Conservation (phyloP, 179 eudicot species). For the Heliamphora pulchella region DNA sequence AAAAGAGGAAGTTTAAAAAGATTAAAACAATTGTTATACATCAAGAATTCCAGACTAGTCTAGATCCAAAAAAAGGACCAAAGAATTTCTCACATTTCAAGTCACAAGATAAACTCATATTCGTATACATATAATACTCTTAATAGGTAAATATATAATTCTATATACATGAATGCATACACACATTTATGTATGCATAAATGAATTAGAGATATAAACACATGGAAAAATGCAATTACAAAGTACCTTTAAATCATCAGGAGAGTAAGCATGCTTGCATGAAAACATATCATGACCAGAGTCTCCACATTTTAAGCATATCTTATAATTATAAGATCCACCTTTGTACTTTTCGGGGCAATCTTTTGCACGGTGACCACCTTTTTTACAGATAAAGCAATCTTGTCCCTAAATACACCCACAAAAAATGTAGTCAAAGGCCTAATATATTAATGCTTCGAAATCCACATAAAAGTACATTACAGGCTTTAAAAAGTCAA, state of each 20-base stretch:
- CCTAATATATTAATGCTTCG: background rate
- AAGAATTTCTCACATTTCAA: background rate
- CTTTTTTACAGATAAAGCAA: slow-evolving; percentile 82
- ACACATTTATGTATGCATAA: background rate
- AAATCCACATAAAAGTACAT: background rate
- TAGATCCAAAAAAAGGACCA: background rate
- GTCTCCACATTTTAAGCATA: slow-evolving; percentile 87
- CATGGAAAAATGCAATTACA: slow-evolving; percentile 28
- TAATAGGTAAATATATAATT: no score
- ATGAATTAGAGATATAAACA: background rate
- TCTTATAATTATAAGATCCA: slow-evolving; percentile 33
- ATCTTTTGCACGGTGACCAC: slow-evolving; percentile 89
- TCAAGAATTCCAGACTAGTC: background rate
- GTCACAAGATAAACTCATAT: background rate
- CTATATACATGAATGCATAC: no score
- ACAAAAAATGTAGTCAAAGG: background rate
- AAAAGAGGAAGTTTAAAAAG: background rate
- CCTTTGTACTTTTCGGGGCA: slow-evolving; percentile 62
- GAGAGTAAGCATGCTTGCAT: slow-evolving; percentile 58
- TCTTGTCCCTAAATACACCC: slow-evolving; percentile 52
- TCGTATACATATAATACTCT: background rate
- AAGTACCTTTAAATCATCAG: slow-evolving; percentile 76
- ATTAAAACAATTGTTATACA: background rate
- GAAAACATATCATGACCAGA: slow-evolving; percentile 68
- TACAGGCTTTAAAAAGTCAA: background rate